Conservation (phyloP, 805 yeast species). For the Peterozyma toletana region DNA sequence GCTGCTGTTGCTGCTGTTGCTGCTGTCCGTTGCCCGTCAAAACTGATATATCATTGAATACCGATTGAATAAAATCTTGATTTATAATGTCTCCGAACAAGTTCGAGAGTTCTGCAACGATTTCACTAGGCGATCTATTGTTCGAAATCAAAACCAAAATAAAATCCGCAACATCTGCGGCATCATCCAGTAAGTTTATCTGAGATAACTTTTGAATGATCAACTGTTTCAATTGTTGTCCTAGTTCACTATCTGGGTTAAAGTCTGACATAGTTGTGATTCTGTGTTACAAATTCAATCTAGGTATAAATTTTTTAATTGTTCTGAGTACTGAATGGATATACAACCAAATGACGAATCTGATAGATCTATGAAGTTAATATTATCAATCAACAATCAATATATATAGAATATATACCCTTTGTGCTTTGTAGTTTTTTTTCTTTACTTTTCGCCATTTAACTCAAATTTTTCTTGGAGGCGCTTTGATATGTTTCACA, state of each 20-base stretch:
- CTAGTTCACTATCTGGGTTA: constrained; percentile 24
- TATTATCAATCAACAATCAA: too few relatives aligned
- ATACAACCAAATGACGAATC: too few relatives aligned
- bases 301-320: too few relatives aligned
- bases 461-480: too few relatives aligned
- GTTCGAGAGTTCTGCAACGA: constrained; percentile 51
- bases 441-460: too few relatives aligned
- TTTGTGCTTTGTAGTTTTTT: too few relatives aligned
- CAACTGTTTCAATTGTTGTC: constrained; percentile 33
- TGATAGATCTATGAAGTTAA: too few relatives aligned
- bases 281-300: background rate
- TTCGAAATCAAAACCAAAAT: constrained; percentile 65
- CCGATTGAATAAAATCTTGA: constrained; percentile 45
- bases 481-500: too few relatives aligned
- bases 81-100: constrained; percentile 59
- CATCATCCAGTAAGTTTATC: constrained; percentile 41
- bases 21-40: constrained; percentile 25
- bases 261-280: constrained; percentile 15
- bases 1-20: constrained; percentile 13
- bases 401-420: too few relatives aligned
- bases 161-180: constrained; percentile 64
- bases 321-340: too few relatives aligned
- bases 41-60: constrained; percentile 49
- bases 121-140: constrained; percentile 54
- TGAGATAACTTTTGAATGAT: constrained; percentile 32